These are phyloP conservation scores for Tulasnella sp. DNA, from an alignment of 768 basidiomycete species.

Conservation along the genomic window DNA sequence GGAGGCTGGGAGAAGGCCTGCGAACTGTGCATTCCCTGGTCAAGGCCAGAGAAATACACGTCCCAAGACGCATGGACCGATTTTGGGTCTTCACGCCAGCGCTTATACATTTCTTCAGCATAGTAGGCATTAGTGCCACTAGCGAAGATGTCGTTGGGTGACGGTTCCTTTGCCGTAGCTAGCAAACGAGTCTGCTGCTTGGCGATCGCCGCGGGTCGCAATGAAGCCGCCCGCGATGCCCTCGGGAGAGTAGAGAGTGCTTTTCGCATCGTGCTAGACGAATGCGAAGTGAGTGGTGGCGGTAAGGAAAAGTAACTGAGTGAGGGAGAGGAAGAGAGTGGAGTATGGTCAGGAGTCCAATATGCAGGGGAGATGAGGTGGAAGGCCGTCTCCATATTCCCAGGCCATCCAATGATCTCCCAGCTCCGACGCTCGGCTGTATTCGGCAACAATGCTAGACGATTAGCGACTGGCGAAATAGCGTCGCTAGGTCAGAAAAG, in stretches of 20 bases:
- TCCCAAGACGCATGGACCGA: conserved; percentile 94
- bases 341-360: background rate
- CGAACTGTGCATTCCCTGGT: conserved; percentile 67
- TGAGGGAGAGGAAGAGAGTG: background rate
- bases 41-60: conserved; percentile 86
- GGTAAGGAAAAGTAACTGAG: background rate
- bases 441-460: background rate
- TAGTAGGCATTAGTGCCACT: conserved; percentile 95
- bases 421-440: background rate
- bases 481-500: background rate
- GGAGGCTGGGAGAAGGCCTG: conserved; percentile 86
- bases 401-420: conserved; percentile 2
- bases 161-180: conserved; percentile 37
- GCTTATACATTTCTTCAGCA: conserved; percentile 88
- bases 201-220: background rate
- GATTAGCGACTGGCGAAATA: background rate
- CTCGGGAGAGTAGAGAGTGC: conserved; percentile 5
- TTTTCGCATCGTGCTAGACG: conserved; percentile 6
- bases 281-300: background rate
- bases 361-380: too few species aligned
- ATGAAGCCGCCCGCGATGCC: background rate
- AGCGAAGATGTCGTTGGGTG: conserved; percentile 75
- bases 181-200: conserved; percentile 13
- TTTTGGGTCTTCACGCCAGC: conserved; percentile 81
- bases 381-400: too few species aligned